A percentile compares a stretch with the other conserved stretches of the same genome.
phyloP scores from a whole-genome alignment of 257 asterid species.

The Buddleja alternifolia region DNA sequence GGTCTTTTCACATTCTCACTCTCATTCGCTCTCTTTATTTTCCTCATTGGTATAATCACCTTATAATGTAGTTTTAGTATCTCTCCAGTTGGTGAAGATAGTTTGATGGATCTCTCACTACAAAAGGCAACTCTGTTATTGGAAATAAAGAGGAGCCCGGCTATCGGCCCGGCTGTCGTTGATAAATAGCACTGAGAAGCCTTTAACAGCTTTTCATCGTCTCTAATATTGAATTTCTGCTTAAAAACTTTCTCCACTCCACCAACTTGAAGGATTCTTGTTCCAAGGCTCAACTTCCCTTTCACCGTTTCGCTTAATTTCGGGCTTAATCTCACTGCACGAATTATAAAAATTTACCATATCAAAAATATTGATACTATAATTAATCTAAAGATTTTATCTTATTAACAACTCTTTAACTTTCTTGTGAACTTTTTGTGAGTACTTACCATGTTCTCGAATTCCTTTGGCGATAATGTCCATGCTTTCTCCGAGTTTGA shows the following conservation, averaged over 20 bases:
- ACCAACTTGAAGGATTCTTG: conserved; percentile 43
- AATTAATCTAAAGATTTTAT: too few species aligned
- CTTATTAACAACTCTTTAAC: not conserved
- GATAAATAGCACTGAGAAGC: conserved; percentile 47
- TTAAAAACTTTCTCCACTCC: conserved; percentile 45
- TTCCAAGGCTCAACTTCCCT: conserved; percentile 45
- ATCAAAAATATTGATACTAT: too few species aligned
- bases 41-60: conserved; percentile 44
- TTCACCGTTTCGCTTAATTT: conserved; percentile 43
- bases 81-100: conserved; percentile 40
- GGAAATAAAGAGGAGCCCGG: conserved; percentile 41
- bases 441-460: conserved; percentile 36
- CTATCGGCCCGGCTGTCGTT: conserved; percentile 49
- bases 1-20: conserved; percentile 42
- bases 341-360: not conserved
- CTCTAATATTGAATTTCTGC: conserved; percentile 37
- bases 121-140: conserved; percentile 44
- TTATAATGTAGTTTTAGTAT: conserved; percentile 38
- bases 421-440: not conserved
- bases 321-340: conserved; percentile 43
- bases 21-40: conserved; percentile 38
- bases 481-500: conserved; percentile 40
- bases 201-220: conserved; percentile 41
- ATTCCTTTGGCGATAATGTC: conserved; percentile 37
- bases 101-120: conserved; percentile 42